Base-by-base conservation (phyloP, 1,284 basidiomycete species). In the Cutaneotrichosporon sp. region DNA sequence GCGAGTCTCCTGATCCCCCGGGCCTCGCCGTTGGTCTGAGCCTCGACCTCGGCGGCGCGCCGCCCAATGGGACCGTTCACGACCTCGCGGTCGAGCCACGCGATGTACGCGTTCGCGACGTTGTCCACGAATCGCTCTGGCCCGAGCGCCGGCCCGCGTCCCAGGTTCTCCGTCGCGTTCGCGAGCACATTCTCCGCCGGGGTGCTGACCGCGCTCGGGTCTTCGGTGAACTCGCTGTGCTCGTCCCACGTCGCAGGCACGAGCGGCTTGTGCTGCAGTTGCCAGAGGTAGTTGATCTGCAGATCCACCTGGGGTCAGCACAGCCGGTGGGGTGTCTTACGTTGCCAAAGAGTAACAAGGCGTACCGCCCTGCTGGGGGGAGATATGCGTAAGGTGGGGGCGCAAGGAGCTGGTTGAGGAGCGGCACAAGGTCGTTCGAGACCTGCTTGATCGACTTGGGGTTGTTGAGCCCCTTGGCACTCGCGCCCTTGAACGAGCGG, bases 281-380 rank as follows among this genome's bases (percentile, higher is more conserved):
- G 75, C 70, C 71, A 77, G 24, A 78, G 70, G 54, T 78, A 77
- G 69, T 78, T 78, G 64, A 78, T 74, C 57, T 78, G 75, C 29
- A 78, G 59, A 53, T 78, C 76, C 59, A 78, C 76, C 76, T 78
- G 66, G 11, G 1, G 42, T 60, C 20, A 60, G 56, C 34, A 1
- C 4, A 33, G 25, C 42, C 10, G 10, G 34, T 4, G 9, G 24
- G 4, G 42, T 13, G 54, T 56, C 72, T 62, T 27, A 76, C 76
- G 63, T 77, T 78, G 1, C 75, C 76, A 46, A 77, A 78, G 20
- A 78, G 66, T 18, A 78, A 60, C 45, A 78, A 36, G 11, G 71
- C 73, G 60, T 66, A 73, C 34, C 72, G 60, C 0, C 73, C 71
- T 10, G 61, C 43, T 0, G 70, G 65, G 0, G 73, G 71, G 18